Conservation (phyloP, 2,329 filamentous ascomycete genomes). For the Microascus cirrosus region DNA sequence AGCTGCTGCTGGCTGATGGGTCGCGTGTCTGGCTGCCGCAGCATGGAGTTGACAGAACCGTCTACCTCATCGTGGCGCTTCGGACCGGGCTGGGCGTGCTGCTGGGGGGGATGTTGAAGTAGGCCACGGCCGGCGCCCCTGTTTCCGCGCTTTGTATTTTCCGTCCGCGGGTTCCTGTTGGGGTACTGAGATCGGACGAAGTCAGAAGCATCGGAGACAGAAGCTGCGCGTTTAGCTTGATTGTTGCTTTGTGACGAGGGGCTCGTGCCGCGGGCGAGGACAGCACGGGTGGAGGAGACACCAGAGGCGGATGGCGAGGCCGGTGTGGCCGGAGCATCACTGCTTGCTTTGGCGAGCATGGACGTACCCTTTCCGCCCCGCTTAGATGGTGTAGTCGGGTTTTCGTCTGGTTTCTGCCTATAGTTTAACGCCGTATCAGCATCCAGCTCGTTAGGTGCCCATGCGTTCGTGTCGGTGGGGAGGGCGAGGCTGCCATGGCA, state of each 20-base stretch:
- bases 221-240: not conserved
- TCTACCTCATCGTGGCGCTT: not conserved
- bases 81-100: not conserved
- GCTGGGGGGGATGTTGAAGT: not conserved
- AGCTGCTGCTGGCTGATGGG: conserved; percentile 70
- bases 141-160: not conserved
- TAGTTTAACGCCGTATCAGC: not conserved
- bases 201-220: not conserved
- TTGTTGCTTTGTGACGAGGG: conserved; percentile 1
- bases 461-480: not conserved
- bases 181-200: not conserved
- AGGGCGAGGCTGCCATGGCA: not conserved
- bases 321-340: not conserved
- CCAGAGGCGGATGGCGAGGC: not conserved
- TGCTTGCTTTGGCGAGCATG: not conserved
- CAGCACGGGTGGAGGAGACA: not conserved
- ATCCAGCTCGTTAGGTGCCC: not conserved
- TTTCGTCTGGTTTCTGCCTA: not conserved
- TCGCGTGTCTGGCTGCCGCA: conserved; percentile 47
- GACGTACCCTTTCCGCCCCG: not conserved
- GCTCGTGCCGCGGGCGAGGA: not conserved
- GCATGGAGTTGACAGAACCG: conserved; percentile 5
- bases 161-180: not conserved
- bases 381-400: not conserved
- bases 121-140: not conserved